phyloP scores from a whole-genome alignment of 2,329 filamentous ascomycete genomes.

The Pseudonectria foliicola region DNA sequence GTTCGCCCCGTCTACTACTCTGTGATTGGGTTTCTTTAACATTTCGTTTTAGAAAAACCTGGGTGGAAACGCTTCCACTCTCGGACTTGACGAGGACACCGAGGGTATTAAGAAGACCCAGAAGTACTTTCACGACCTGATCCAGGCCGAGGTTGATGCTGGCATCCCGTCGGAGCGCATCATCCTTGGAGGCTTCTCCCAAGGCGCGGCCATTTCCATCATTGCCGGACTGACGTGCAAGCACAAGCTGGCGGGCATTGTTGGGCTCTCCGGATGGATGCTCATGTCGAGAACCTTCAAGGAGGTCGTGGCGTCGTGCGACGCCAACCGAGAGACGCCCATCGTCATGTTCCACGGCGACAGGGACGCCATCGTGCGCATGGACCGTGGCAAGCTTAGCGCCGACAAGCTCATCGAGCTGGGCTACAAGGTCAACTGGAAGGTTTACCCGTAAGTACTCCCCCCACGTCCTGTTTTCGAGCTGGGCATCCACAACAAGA shows the following conservation, averaged over 20 bases:
- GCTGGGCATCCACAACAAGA: background rate
- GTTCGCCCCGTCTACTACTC: constrained; percentile 7
- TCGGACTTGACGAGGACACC: constrained; percentile 51
- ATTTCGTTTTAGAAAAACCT: constrained; percentile 24
- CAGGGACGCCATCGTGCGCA: constrained; percentile 64
- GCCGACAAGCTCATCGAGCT: constrained; percentile 58
- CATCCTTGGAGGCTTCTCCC: constrained; percentile 76
- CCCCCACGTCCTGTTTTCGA: background rate
- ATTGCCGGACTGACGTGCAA: constrained; percentile 68
- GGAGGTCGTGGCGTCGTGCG: constrained; percentile 29
- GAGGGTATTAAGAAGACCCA: constrained; percentile 65
- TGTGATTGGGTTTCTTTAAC: constrained; percentile 1
- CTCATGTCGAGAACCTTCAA: constrained; percentile 50
- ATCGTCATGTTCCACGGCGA: constrained; percentile 89
- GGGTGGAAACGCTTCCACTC: constrained; percentile 25
- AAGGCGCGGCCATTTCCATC: constrained; percentile 83
- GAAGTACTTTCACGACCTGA: constrained; percentile 69
- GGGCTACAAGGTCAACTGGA: constrained; percentile 69
- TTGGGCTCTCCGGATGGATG: constrained; percentile 78
- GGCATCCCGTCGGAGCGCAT: constrained; percentile 80
- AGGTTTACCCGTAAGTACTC: constrained; percentile 60
- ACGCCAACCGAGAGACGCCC: constrained; percentile 60
- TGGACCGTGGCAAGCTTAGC: constrained; percentile 61
- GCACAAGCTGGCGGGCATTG: constrained; percentile 76
- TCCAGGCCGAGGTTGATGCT: constrained; percentile 70